Percentiles rank a stretch among this genome's conserved stretches.
Conservation (phyloP, 1,139 yeast genomes). For the Candida pseudocylindracea region DNA sequence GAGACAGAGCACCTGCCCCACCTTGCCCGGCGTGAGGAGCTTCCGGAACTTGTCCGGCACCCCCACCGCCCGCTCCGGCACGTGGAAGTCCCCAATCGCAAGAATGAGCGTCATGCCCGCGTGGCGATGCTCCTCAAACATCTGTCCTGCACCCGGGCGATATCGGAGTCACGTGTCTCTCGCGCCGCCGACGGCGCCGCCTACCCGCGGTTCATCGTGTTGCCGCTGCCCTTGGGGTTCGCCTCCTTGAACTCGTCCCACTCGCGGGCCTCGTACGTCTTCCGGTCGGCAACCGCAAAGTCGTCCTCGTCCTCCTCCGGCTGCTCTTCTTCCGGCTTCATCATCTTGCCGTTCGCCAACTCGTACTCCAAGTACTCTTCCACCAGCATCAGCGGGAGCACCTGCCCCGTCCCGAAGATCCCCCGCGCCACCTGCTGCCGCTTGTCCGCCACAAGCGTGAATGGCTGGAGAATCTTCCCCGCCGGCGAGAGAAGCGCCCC, state of each 20-base stretch:
- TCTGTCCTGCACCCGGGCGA: too few relatives aligned
- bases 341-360: constrained; percentile 61
- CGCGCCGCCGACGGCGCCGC: too few relatives aligned
- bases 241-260: constrained; percentile 93
- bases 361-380: constrained; percentile 84
- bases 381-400: constrained; percentile 82
- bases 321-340: constrained; percentile 22
- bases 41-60: constrained; percentile 40
- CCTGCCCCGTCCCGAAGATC: constrained; percentile 86
- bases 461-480: constrained; percentile 71
- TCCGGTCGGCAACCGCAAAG: background rate
- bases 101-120: constrained; percentile 45
- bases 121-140: too few relatives aligned
- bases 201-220: constrained; percentile 22
- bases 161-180: too few relatives aligned
- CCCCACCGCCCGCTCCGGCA: constrained; percentile 66
- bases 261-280: constrained; percentile 27
- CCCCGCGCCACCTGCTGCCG: constrained; percentile 34
- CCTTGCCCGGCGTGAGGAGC: constrained; percentile 46
- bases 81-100: constrained; percentile 75
- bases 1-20: constrained; percentile 62
- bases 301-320: constrained; percentile 24
- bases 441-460: constrained; percentile 38
- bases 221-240: constrained; percentile 76
- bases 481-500: constrained; percentile 23